Base-by-base conservation (phyloP, 2,329 filamentous ascomycete species). In the Fusarium bulbicola region DNA sequence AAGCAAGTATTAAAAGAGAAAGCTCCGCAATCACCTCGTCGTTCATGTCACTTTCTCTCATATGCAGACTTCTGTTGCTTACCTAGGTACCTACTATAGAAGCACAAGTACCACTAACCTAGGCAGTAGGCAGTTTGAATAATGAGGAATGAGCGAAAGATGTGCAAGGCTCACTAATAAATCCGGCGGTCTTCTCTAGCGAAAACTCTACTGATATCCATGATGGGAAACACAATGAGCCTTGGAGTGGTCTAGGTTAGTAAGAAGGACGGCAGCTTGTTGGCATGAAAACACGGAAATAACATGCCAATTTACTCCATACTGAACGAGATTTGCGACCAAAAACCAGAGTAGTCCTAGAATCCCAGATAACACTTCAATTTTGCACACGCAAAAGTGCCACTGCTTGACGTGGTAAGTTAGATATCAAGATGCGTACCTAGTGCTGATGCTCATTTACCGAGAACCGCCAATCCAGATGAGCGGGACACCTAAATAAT, bases 371-470 rank as follows among this genome's bases (percentile, higher is more conserved):
- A n/a, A 8, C n/a, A 24, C 34, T 39, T 20, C 36, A 26, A 53
- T 20, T 39, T 50, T 45, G 28, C 28, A 54, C 36, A 30, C 40
- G 42, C 59, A 70, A 73, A 73, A 54, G 69, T 56, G 56, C 70
- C 65, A 43, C 69, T 66, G 70, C 39, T 57, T 40, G 47, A 56
- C 20, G 43, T 56, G 37, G 43, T 43, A 39, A 64, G 59, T 56
- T 53, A 18, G 34, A 49, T 57, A 24, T 49, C 39, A n/a, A 24
- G 30, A 61, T 70, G 21, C 21, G 46, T 15, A 34, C 13, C 32
- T 32, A 71, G 62, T 68, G 70, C 70, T 73, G 70, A 73, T 74
- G 58, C 56, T 66, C 49, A 74, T 71, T 66, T 63, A 58, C 43
- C 24, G 15, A 40, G 57, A 56, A 39, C 62, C 58, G 53, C 70